Evolutionary conservation across 2,329 filamentous ascomycete species (phyloP), one percentile per base, ranked within the genome.

Genomic region (Xylaria digitata): DNA sequence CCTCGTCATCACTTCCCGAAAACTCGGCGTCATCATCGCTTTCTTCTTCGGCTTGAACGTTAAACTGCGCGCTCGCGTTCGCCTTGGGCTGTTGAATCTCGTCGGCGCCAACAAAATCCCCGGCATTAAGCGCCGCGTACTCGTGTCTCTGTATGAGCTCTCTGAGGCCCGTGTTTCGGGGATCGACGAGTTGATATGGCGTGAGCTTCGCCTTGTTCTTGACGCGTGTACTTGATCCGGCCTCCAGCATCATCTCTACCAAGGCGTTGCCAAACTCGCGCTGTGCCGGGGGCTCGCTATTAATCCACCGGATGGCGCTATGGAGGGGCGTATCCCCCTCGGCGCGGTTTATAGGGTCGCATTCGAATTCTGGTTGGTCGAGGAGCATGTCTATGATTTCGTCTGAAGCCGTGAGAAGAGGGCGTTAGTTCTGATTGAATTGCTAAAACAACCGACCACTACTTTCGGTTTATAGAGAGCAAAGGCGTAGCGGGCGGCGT

Each of bases 321-420:
- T 96, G 93, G 66, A 96, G 85, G 34, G 92, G 92, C 2, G 92
- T 94, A 80, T 96, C 92, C 69, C 87, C 86, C 66, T 95, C 91
- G 75, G 86, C 78, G 73, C 86, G 87, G 82, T 89, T 91, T 75
- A 89, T 75, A 61, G 92, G 91, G 82, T 96, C 93, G 82, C 94
- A 95, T 81, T 96, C 93, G 78, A 96, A 90, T 72, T 90, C 89
- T 72, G 91, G 89, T 79, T 95, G 92, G 83, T 96, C 92, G 71
- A 96, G 90, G 64, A 96, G 89, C 75, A 88, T 81, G 81, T 96
- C 92, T 76, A 96, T 90, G 68, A 94, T 84, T 75, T 96, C 92
- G 82, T 93, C 90, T 92, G 66, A 43, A n/a, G 13, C 30, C 17
- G 21, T 6, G 43, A 11, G 57, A 32, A 48, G 42, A 42, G 2